Percentiles rank a stretch among this genome's conserved stretches.
Conservation (phyloP, 495 filamentous ascomycete species). For the Xylaria cubensis region DNA sequence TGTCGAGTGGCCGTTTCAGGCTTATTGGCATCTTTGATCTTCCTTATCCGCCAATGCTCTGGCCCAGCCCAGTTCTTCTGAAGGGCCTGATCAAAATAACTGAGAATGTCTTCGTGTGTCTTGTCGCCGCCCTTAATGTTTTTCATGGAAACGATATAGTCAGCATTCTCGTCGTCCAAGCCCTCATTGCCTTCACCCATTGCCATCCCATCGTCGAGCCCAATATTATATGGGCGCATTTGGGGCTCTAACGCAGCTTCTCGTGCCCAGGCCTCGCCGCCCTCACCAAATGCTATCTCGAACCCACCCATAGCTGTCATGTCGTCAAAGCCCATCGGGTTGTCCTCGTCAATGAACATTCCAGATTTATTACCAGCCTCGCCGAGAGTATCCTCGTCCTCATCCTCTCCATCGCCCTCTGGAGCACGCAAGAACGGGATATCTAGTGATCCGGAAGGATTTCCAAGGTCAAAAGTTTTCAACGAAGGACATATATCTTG, state of each 20-base stretch:
- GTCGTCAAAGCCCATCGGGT: conserved; percentile 79
- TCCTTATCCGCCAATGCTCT: conserved; percentile 96
- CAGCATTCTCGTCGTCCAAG: conserved; percentile 63
- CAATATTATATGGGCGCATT: conserved; percentile 63
- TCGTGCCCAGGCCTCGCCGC: conserved; percentile 74
- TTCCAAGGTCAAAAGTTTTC: conserved; percentile 89
- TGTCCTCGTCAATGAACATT: conserved; percentile 84
- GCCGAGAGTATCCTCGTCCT: conserved; percentile 57
- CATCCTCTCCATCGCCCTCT: conserved; percentile 68
- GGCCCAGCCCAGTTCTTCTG: conserved; percentile 99
- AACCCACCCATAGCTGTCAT: conserved; percentile 78
- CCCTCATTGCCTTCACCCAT: conserved; percentile 67
- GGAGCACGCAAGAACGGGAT: conserved; percentile 90
- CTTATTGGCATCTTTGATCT: conserved; percentile 84
- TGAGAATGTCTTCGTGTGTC: conserved; percentile 89
- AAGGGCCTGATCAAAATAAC: conserved; percentile 94
- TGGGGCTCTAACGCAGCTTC: conserved; percentile 71
- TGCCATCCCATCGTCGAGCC: conserved; percentile 56
- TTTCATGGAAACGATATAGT: conserved; percentile 76
- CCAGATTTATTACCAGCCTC: conserved; percentile 72
- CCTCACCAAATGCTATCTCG: conserved; percentile 78
- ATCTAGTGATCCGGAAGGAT: conserved; percentile 81
- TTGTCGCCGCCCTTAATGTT: conserved; percentile 63
- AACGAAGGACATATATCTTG: conserved; percentile 96
- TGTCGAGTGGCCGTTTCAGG: conserved; percentile 60